A percentile compares a stretch with the other conserved stretches of the same genome.
Evolutionary conservation across 2,329 filamentous ascomycete genomes (phyloP).

Genomic region (Aureobasidium sp.): DNA sequence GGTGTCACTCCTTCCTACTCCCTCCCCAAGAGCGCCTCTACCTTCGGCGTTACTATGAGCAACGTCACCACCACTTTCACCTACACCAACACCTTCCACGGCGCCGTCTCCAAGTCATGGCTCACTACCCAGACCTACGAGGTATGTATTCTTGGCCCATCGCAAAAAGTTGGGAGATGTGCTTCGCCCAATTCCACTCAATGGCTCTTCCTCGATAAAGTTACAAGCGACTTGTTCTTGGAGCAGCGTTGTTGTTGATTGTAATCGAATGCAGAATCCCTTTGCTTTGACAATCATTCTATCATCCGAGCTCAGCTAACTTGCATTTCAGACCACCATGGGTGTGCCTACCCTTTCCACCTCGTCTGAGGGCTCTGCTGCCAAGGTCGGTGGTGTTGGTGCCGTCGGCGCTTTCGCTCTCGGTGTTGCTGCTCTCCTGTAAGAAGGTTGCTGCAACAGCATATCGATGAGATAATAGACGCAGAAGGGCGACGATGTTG

Average conservation of each 20-base stretch:
- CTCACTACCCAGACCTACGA: constrained; percentile 7
- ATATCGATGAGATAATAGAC: constrained; percentile 1
- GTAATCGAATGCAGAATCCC: neutral
- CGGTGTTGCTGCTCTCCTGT: constrained; percentile 12
- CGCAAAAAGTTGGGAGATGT: neutral
- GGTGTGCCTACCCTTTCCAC: neutral
- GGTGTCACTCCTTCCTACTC: constrained; percentile 4
- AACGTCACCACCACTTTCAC: constrained; percentile 13
- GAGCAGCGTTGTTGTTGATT: neutral
- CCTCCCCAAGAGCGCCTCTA: neutral
- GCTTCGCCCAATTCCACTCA: neutral
- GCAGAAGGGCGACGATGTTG: neutral
- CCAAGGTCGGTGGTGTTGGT: neutral
- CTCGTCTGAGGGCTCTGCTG: constrained; percentile 8
- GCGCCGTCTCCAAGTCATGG: neutral
- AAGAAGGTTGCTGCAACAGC: constrained; percentile 1
- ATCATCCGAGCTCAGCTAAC: neutral
- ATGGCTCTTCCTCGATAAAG: neutral
- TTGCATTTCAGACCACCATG: constrained; percentile 2
- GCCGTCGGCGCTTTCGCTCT: constrained; percentile 12
- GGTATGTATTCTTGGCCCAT: neutral
- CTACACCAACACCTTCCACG: constrained; percentile 13
- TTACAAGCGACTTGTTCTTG: neutral
- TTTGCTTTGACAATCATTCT: neutral
- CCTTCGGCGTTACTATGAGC: constrained; percentile 1